A percentile compares a stretch with the other conserved stretches of the same genome.
Conservation (phyloP, 179 eudicot species). For the Actinidia arguta region DNA sequence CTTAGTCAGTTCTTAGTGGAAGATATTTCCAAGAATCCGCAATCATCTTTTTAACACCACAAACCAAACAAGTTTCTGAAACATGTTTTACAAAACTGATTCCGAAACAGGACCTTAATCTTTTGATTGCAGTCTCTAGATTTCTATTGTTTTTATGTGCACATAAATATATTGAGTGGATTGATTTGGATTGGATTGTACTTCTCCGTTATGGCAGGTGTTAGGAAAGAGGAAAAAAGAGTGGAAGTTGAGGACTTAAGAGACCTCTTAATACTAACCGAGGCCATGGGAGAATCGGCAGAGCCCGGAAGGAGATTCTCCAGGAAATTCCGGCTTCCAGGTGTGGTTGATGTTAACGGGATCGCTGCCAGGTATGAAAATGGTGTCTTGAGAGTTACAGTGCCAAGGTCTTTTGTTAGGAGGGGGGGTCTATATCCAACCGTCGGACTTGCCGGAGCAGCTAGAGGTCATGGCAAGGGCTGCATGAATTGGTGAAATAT, state of each 20-base stretch:
- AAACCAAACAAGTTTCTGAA: too few species aligned
- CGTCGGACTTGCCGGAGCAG: constrained; percentile 43
- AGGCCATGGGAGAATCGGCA: constrained; percentile 8
- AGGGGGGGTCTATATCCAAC: constrained; percentile 60
- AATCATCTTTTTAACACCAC: too few species aligned
- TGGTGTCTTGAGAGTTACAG: constrained; percentile 75
- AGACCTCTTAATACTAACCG: constrained; percentile 70
- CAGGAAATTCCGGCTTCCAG: constrained; percentile 73
- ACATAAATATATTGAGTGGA: not conserved
- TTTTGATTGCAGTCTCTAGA: too few species aligned
- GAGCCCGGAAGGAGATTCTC: constrained; percentile 48
- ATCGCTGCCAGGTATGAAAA: constrained; percentile 72
- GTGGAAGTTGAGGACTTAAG: constrained; percentile 79
- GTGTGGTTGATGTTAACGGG: constrained; percentile 51
- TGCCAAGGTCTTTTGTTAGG: constrained; percentile 56
- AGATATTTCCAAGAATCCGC: too few species aligned
- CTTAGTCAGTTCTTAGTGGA: too few species aligned
- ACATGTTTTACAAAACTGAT: too few species aligned
- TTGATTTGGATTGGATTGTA: not conserved
- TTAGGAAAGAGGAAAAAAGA: constrained; percentile 69
- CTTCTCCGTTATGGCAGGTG: constrained; percentile 42
- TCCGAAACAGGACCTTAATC: too few species aligned
- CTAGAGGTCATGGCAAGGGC: constrained; percentile 59
- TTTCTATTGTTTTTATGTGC: not conserved
- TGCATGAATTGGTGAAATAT: constrained; percentile 40